Percentiles rank a stretch among this genome's conserved stretches.
Conservation (phyloP, 2,329 filamentous ascomycete species). For the Endocalyx cinctus region DNA sequence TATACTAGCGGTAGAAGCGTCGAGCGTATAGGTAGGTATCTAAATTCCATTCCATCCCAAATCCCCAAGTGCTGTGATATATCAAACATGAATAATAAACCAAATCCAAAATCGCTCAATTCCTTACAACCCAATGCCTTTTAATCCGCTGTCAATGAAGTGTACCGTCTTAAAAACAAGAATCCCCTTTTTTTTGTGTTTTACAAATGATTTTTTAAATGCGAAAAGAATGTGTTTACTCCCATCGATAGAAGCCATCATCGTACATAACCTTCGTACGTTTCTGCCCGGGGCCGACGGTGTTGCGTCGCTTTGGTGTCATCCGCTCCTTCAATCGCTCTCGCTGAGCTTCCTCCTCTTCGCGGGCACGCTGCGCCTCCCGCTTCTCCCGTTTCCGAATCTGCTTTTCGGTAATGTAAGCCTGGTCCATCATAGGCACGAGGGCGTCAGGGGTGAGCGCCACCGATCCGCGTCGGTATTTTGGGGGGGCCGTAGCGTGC, state of each 20-base stretch:
- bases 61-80: too few species aligned
- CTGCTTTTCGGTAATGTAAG: slow-evolving; percentile 27
- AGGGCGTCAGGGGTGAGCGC: slow-evolving; percentile 26
- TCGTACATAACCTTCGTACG: slow-evolving; percentile 33
- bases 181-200: not conserved
- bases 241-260: slow-evolving; percentile 35
- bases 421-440: slow-evolving; percentile 21
- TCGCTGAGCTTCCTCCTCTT: slow-evolving; percentile 33
- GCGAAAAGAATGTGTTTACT: slow-evolving; percentile 30
- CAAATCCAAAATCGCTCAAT: not conserved
- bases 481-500: slow-evolving; percentile 19
- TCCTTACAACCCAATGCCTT: not conserved
- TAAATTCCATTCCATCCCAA: too few species aligned
- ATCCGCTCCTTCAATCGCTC: slow-evolving; percentile 37
- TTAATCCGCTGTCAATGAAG: not conserved
- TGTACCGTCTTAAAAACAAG: not conserved
- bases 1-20: too few species aligned
- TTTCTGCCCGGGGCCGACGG: slow-evolving; percentile 31
- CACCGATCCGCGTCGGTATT: slow-evolving; percentile 27
- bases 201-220: too few species aligned
- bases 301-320: slow-evolving; percentile 32
- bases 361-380: slow-evolving; percentile 15
- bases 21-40: too few species aligned
- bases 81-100: too few species aligned
- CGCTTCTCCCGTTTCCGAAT: slow-evolving; percentile 24